Conservation (phyloP, 1,284 basidiomycete species). For the Pseudozyma sp. region DNA sequence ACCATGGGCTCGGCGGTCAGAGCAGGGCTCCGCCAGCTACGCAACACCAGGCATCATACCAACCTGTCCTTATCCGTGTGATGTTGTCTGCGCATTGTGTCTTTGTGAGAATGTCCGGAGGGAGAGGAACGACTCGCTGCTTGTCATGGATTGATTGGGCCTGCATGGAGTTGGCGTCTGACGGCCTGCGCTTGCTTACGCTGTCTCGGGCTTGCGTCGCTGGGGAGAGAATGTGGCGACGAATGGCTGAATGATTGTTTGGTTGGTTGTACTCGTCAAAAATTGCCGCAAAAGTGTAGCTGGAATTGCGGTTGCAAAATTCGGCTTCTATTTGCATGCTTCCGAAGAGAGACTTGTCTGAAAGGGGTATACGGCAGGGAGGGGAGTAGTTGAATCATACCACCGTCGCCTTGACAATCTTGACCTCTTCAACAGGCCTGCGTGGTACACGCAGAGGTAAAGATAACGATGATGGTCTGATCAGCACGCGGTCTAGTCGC, state of each 20-base stretch:
- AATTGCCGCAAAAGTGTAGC: not conserved
- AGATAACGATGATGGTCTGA: not conserved
- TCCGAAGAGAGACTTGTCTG: not conserved
- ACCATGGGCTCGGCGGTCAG: conserved; percentile 58
- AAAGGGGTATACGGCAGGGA: not conserved
- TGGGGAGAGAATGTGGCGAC: no score
- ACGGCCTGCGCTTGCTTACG: no score
- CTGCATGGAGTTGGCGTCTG: no score
- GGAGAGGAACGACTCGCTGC: no score
- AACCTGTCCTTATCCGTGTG: conserved; percentile 29
- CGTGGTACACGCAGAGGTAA: not conserved
- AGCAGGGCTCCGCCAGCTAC: conserved; percentile 54
- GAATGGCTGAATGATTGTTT: no score
- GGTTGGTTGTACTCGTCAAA: not conserved
- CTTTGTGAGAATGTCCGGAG: not conserved
- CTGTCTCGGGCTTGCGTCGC: not conserved
- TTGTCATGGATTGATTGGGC: no score
- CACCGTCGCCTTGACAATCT: conserved; percentile 36
- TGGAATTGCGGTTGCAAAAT: conserved; percentile 2
- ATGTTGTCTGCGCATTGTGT: conserved; percentile 1
- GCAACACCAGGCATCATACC: conserved; percentile 57
- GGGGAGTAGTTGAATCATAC: not conserved
- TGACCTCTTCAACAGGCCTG: conserved; percentile 45
- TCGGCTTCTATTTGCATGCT: not conserved
- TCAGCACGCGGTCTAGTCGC: not conserved